Evolutionary conservation across 768 basidiomycete genomes (phyloP), one percentile per base, ranked within the genome.

Genomic region (Hebeloma cylindrosporum): DNA sequence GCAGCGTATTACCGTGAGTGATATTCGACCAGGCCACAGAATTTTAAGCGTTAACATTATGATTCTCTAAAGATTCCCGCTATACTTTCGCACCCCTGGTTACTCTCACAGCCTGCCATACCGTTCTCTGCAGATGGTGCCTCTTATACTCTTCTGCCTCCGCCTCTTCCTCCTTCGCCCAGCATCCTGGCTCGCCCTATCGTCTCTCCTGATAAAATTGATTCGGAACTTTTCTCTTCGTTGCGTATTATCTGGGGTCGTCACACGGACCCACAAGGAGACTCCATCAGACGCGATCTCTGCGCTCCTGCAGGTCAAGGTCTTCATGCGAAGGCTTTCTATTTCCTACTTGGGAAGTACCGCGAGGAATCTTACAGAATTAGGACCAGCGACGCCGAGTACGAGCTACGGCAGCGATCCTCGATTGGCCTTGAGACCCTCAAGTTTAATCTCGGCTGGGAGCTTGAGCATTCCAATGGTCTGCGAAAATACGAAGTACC

Each of bases 61-160:
- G 3, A 47, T 14, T 50, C 3, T 30, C 35, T 16, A 7, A 53
- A 96, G 94, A 92, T 98, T 64, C 77, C 83, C 0, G 85, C 93
- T 50, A 89, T 98, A 51, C 71, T 91, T 30, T 60, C 66, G 13
- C 94, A 98, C 63, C 92, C 94, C 2, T 97, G 93, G 86, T 74
- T 91, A 32, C 64, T 70, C 23, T 70, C 80, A 43, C 60, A 65
- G 10, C 72, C 73, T 0, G 72, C 73, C 10, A 77, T 78, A 38
- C 52, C 67, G 16, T 60, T 77, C 71, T 52, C 71, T 68, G 37
- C 50, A 9, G 51, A 59, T 23, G 56, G 57, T 17, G 38, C 45
- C 23, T 53, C 42, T 59, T 60, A 62, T 69, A 58, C 65, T 62
- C 39, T 55, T 3, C 40, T 51, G 38, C 48, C 54, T 22, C 65